Base-by-base conservation (phyloP, 2,329 filamentous ascomycete species). In the Basipetospora chlamydospora region DNA sequence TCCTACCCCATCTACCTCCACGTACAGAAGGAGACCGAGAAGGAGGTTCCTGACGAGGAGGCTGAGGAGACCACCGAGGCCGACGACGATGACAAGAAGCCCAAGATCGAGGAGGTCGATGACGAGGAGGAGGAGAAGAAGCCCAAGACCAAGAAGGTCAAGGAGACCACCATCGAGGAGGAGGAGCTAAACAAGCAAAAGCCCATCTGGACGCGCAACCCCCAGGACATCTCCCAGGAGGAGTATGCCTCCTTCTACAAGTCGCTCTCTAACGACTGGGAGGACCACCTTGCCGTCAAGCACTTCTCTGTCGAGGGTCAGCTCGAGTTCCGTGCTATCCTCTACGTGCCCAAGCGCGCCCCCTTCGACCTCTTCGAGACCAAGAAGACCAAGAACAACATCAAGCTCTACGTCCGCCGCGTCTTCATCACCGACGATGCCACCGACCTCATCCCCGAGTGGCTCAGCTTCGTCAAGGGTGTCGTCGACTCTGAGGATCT, bases 361-460 rank as follows among this genome's bases (percentile, higher is more conserved):
- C 90, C 90, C 54, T 98, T 98, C 64, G 90, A 98, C 59, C 83
- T 98, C 45, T 98, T 98, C 63, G 90, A 98, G 82, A 95, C 88
- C 61, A 98, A 98, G 85, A 94, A 95, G 82, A 95, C 88, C 60
- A 98, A 98, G 86, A 98, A 96, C 83, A 98, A 98, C 82, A 96
- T 98, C 78, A 98, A 98, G 81, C 80, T 98, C 54, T 98, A 98
- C 70, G 90, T 98, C 57, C 88, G 90, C 63, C 90, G 90, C 62
- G 90, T 98, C 65, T 98, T 98, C 82, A 98, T 98, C 74, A 98
- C 90, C 43, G 90, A 98, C 51, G 90, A 98, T 63, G 90, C 90
- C 53, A 96, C 90, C 52, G 90, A 98, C 61, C 81, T 98, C 67
- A 92, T 98, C 49, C 90, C 90, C 43, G 90, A 98, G 74, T 98